Conservation (phyloP, 2,329 filamentous ascomycete species). For the Monascus ruber region DNA sequence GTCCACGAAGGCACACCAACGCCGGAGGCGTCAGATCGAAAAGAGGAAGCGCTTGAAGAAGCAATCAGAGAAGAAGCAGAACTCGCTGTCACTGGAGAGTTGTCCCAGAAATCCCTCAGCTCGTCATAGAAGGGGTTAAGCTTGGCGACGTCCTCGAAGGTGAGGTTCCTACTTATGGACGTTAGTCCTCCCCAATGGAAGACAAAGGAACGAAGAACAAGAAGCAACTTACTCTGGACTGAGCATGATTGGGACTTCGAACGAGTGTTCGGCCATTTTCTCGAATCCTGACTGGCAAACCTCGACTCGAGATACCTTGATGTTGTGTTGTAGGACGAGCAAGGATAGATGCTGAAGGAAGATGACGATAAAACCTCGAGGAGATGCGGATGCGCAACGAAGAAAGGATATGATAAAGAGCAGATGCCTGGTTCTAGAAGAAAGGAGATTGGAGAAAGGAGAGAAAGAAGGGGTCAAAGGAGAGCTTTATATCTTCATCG, state of each 20-base stretch:
- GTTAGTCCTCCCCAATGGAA: constrained; percentile 3
- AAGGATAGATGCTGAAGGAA: constrained; percentile 4
- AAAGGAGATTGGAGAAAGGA: background rate
- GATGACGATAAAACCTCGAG: constrained; percentile 3
- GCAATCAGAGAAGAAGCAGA: constrained; percentile 5
- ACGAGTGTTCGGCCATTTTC: constrained; percentile 7
- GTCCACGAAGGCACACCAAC: constrained; percentile 4
- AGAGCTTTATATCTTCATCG: background rate
- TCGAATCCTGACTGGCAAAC: background rate
- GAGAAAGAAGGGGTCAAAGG: background rate
- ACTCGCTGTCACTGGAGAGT: constrained; percentile 2
- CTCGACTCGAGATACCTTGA: too few relatives aligned
- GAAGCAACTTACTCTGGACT: constrained; percentile 14
- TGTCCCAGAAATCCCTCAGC: constrained; percentile 11
- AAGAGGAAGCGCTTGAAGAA: constrained; percentile 11
- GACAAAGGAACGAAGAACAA: background rate
- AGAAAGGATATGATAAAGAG: background rate
- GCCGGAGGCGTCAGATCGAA: constrained; percentile 3
- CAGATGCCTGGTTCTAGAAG: background rate
- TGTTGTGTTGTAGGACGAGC: background rate
- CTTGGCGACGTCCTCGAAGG: constrained; percentile 15
- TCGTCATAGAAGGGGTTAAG: constrained; percentile 17
- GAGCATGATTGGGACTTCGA: constrained; percentile 18
- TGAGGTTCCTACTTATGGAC: constrained; percentile 8
- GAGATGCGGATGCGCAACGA: constrained; percentile 1